These are phyloP conservation scores for Candida argentea DNA, from an alignment of 805 yeast genomes.

Conservation along the genomic window DNA sequence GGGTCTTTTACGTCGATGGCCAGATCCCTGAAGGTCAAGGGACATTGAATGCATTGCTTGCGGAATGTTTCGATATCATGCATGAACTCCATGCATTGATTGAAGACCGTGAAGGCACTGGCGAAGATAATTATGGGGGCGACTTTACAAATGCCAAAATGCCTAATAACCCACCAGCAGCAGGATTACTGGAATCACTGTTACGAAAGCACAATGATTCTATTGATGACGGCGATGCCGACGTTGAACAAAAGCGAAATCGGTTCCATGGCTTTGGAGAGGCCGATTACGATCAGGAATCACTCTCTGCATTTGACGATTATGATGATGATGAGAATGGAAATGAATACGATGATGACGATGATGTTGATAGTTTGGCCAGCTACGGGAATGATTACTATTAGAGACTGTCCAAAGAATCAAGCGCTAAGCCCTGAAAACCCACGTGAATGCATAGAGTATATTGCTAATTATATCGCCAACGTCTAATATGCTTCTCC, in stretches of 20 bases:
- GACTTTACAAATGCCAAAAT: constrained; percentile 8
- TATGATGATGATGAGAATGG: constrained; percentile 14
- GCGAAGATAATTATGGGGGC: constrained; percentile 7
- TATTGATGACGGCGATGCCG: constrained; percentile 22
- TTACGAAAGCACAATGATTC: constrained; percentile 8
- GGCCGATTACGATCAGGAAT: constrained; percentile 34
- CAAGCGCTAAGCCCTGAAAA: background rate
- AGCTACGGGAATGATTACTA: constrained; percentile 3
- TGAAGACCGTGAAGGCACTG: constrained; percentile 46
- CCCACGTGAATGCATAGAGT: no score
- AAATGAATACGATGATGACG: constrained; percentile 31
- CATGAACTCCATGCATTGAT: constrained; percentile 85
- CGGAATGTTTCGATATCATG: constrained; percentile 89
- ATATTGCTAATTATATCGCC: no score
- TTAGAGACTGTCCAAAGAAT: constrained; percentile 1
- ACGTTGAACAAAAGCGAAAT: constrained; percentile 33
- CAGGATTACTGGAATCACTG: background rate
- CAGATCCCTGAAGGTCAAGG: constrained; percentile 98
- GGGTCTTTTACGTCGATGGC: constrained; percentile 80
- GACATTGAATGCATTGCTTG: constrained; percentile 77
- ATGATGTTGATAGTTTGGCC: constrained; percentile 16
- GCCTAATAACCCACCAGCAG: constrained; percentile 1
- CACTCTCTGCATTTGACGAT: constrained; percentile 23
- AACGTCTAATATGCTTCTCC: no score
- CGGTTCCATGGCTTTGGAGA: constrained; percentile 34